Evolutionary conservation across 164 flowering plant genomes (phyloP).

Genomic region (Magnolia kwangsiensis): DNA sequence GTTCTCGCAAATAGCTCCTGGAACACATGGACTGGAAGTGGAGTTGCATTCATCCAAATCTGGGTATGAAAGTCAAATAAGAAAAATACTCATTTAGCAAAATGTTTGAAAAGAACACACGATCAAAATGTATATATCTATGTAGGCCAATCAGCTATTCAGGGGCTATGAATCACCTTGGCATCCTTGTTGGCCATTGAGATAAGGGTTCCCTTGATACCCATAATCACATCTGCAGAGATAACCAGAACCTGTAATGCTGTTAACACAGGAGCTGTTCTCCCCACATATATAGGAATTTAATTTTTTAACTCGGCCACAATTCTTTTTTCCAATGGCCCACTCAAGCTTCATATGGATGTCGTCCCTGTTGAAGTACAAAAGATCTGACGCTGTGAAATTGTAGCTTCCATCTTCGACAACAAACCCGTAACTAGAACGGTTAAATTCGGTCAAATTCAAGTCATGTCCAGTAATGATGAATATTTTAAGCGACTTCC

Average conservation of each 20-base stretch:
- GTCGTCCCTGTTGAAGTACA: not conserved
- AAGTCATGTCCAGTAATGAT: too few relatives aligned
- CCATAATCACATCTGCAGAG: slow-evolving; percentile 43
- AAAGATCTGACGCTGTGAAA: not conserved
- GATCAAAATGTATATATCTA: too few relatives aligned
- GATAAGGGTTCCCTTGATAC: slow-evolving; percentile 52
- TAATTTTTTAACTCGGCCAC: not conserved
- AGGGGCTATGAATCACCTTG: slow-evolving; percentile 1
- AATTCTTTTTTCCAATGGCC: slow-evolving; percentile 34
- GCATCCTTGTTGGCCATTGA: slow-evolving; percentile 6
- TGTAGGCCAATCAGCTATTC: too few relatives aligned
- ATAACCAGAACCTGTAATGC: slow-evolving; percentile 30
- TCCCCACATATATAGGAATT: slow-evolving; percentile 19
- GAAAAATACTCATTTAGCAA: too few relatives aligned
- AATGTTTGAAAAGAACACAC: too few relatives aligned
- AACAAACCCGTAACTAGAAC: not conserved
- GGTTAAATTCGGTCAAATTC: too few relatives aligned
- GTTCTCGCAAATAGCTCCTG: slow-evolving; percentile 5
- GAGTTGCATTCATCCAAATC: not conserved
- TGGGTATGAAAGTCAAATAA: not conserved
- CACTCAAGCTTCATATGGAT: slow-evolving; percentile 35
- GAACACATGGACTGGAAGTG: not conserved
- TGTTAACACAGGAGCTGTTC: slow-evolving; percentile 24
- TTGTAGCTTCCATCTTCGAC: slow-evolving; percentile 5
- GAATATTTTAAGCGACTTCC: not conserved